Evolutionary conservation across 176 grass and related monocot species (phyloP).

Genomic region (Oryza longistaminata): DNA sequence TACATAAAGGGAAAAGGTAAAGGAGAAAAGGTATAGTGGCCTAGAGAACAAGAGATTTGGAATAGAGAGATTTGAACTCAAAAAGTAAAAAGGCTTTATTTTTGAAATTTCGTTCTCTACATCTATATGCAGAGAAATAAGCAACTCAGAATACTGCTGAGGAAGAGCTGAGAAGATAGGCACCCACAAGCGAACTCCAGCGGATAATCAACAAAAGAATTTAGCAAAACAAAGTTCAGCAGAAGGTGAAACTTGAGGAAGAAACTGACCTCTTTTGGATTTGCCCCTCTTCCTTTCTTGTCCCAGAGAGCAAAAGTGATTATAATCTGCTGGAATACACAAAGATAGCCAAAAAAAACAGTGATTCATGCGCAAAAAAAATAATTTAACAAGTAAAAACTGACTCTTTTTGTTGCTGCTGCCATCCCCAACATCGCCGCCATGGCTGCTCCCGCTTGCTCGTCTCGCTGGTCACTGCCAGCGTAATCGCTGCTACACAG

Average conservation of each 20-base stretch:
- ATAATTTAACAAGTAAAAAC: too few species aligned
- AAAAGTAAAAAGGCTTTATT: background rate
- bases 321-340: background rate
- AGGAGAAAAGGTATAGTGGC: background rate
- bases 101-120: background rate
- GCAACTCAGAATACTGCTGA: background rate
- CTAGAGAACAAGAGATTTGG: background rate
- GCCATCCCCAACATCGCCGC: too few species aligned
- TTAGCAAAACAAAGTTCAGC: background rate
- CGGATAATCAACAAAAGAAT: background rate
- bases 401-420: too few species aligned
- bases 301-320: background rate
- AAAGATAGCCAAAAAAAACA: too few species aligned
- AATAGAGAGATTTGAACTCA: background rate
- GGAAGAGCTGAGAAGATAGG: background rate
- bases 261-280: background rate
- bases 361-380: background rate
- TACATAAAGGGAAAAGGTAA: background rate
- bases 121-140: background rate
- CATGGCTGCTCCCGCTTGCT: too few species aligned
- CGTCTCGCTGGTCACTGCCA: too few species aligned
- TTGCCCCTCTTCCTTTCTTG: background rate
- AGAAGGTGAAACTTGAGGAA: constrained; percentile 11
- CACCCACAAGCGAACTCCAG: background rate
- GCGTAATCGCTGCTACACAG: too few species aligned